Evolutionary conservation across 306 rosid species (phyloP).

Genomic region (Lithocarpus polystachyus): DNA sequence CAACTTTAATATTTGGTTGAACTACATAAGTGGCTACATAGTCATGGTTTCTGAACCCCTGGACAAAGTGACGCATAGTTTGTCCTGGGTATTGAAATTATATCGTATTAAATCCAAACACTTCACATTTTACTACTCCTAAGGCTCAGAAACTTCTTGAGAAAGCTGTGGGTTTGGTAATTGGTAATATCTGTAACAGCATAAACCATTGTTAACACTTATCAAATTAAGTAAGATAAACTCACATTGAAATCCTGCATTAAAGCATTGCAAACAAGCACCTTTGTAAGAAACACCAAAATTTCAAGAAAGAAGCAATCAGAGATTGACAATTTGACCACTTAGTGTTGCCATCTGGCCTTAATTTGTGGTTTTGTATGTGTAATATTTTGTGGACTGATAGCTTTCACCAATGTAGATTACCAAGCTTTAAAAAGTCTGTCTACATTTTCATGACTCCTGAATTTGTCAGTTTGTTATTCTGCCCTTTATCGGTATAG

Average conservation of each 20-base stretch:
- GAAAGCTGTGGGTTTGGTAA: no score
- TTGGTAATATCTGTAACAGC: background rate
- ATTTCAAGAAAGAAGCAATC: background rate
- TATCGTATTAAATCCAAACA: background rate
- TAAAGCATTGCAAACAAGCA: background rate
- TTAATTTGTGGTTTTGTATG: background rate
- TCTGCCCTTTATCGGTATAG: background rate
- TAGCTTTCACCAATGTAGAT: background rate
- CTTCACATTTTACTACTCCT: background rate
- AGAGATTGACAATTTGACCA: background rate
- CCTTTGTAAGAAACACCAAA: background rate
- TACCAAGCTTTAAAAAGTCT: background rate
- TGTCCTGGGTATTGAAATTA: background rate
- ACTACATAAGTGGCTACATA: background rate
- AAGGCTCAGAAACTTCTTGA: background rate
- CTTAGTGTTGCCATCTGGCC: background rate
- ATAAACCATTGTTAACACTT: background rate
- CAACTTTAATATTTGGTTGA: no score
- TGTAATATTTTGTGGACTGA: background rate
- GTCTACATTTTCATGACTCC: background rate
- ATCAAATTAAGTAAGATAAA: background rate
- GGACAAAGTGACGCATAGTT: background rate
- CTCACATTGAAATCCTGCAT: background rate
- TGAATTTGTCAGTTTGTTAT: background rate
- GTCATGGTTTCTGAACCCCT: background rate